These are phyloP conservation scores for Neoscytalidium dimidiatum DNA, from an alignment of 2,329 filamentous ascomycete species.

Conservation along the genomic window DNA sequence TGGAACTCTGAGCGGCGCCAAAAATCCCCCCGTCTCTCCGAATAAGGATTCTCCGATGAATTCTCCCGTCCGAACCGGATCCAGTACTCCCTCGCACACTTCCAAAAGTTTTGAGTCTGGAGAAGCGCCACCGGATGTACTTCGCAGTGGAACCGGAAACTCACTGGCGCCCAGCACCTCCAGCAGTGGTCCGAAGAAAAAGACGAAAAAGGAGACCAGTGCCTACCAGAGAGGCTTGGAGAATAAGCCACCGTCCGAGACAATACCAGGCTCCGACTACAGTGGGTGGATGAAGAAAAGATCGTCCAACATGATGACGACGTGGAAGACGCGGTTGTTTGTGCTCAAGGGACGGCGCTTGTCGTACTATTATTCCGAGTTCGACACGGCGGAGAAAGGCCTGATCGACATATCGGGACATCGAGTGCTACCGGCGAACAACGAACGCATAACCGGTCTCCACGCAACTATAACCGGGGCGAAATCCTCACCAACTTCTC, in stretches of 20 bases:
- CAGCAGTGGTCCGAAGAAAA: conserved; percentile 39
- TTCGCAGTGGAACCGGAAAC: conserved; percentile 37
- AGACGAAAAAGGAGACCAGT: conserved; percentile 91
- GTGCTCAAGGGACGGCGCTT: conserved; percentile 87
- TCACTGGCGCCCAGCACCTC: conserved; percentile 46
- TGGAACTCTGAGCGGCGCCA: conserved; percentile 43
- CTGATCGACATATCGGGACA: conserved; percentile 98
- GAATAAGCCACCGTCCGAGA: conserved; percentile 78
- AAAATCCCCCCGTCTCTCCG: conserved; percentile 40
- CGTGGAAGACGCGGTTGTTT: conserved; percentile 97
- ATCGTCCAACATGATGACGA: conserved; percentile 92
- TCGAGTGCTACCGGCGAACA: conserved; percentile 90
- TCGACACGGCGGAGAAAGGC: conserved; percentile 89
- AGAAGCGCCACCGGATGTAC: conserved; percentile 43
- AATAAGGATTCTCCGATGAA: conserved; percentile 55
- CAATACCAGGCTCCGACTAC: conserved; percentile 85
- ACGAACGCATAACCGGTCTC: conserved; percentile 84
- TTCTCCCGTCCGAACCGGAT: conserved; percentile 76
- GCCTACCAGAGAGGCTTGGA: conserved; percentile 86
- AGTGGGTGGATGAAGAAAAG: conserved; percentile 99
- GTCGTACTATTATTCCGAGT: conserved; percentile 94
- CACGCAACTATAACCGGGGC: conserved; percentile 91
- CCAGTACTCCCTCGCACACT: conserved; percentile 63
- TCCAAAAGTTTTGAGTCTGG: conserved; percentile 78
- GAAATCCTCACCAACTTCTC: conserved; percentile 66